A percentile compares a stretch with the other conserved stretches of the same genome.
These are phyloP conservation scores for Piloderma croceum DNA, from an alignment of 768 basidiomycete genomes.

Conservation along the genomic window DNA sequence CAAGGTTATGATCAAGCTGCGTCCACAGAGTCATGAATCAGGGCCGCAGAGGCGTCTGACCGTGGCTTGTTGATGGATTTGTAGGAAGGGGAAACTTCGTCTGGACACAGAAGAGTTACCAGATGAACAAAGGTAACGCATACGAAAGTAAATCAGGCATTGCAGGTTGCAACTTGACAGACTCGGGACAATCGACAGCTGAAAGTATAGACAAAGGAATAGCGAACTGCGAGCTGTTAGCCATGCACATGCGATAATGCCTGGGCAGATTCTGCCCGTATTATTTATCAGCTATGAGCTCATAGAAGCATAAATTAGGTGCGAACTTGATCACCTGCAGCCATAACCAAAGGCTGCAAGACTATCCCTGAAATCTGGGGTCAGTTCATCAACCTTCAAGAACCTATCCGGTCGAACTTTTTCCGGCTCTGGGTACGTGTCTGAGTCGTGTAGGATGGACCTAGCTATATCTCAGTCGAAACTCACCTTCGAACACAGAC, in stretches of 20 bases:
- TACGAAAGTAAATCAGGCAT: conserved; percentile 7
- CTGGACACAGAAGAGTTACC: neutral
- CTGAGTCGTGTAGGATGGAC: conserved; percentile 25
- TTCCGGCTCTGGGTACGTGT: conserved; percentile 22
- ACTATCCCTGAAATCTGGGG: conserved; percentile 3
- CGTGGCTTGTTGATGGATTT: neutral
- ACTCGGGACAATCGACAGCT: conserved; percentile 12
- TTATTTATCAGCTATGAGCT: too few relatives aligned
- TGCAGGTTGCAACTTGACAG: conserved; percentile 1
- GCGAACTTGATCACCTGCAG: conserved; percentile 6
- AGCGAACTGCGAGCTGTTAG: conserved; percentile 11
- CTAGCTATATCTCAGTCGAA: conserved; percentile 6
- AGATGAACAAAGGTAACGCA: neutral
- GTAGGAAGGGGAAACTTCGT: neutral
- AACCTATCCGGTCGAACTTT: conserved; percentile 25
- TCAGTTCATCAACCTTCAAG: conserved; percentile 11
- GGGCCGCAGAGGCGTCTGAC: too few relatives aligned
- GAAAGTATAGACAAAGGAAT: conserved; percentile 20
- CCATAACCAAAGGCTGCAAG: conserved; percentile 1
- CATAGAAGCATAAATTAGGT: too few relatives aligned
- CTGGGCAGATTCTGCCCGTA: conserved; percentile 11
- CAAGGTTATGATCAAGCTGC: too few relatives aligned
- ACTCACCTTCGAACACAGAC: neutral
- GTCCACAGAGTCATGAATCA: too few relatives aligned
- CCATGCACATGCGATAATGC: conserved; percentile 8